Evolutionary conservation across 306 rosid genomes (phyloP).

Genomic region (Cyamopsis tetragonoloba): DNA sequence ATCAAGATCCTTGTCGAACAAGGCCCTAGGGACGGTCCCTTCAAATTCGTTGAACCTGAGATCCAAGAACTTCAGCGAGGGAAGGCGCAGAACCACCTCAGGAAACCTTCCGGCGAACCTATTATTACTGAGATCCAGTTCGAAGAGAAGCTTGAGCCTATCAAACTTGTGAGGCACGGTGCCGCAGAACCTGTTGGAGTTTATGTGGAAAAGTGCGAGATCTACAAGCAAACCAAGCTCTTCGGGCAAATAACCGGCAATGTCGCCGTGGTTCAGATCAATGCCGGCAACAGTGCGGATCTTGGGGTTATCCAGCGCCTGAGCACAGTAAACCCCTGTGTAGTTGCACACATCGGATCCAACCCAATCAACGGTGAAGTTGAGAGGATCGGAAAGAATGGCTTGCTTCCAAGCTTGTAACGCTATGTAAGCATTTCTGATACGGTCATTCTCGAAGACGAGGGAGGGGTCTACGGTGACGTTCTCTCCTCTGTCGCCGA

Average conservation of each 20-base stretch:
- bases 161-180: constrained; percentile 51
- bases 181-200: constrained; percentile 72
- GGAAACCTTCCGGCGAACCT: constrained; percentile 65
- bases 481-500: constrained; percentile 69
- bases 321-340: constrained; percentile 54
- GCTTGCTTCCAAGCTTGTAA: constrained; percentile 69
- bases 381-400: constrained; percentile 58
- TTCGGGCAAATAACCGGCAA: constrained; percentile 69
- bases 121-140: constrained; percentile 69
- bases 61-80: constrained; percentile 49
- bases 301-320: constrained; percentile 37
- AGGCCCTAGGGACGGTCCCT: constrained; percentile 47
- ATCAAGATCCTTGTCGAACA: constrained; percentile 63
- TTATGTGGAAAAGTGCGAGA: constrained; percentile 57
- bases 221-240: constrained; percentile 52
- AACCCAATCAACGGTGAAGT: constrained; percentile 51
- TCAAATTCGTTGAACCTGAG: constrained; percentile 74
- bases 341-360: constrained; percentile 64
- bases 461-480: constrained; percentile 39
- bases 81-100: constrained; percentile 44
- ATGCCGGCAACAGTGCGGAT: constrained; percentile 62
- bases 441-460: constrained; percentile 43
- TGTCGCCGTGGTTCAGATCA: constrained; percentile 73
- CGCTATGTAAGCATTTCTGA: constrained; percentile 52
- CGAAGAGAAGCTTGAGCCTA: constrained; percentile 41